These are phyloP conservation scores for Postia placenta DNA, from an alignment of 768 basidiomycete genomes.

Conservation along the genomic window DNA sequence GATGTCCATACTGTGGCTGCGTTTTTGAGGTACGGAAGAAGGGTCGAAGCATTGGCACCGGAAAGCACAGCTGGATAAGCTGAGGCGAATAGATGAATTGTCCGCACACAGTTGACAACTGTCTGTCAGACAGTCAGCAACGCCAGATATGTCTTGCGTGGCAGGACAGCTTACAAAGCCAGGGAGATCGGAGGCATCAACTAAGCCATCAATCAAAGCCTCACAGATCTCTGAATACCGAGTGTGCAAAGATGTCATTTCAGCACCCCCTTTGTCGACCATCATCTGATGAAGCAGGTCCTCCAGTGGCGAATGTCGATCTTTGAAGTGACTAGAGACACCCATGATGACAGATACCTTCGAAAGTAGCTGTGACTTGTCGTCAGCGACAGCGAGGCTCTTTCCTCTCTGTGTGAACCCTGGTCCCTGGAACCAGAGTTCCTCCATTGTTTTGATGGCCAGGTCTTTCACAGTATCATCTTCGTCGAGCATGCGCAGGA, in stretches of 20 bases:
- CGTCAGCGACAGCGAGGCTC: conserved; percentile 24
- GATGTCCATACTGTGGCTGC: conserved; percentile 54
- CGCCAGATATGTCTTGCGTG: no score
- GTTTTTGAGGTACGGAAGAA: conserved; percentile 88
- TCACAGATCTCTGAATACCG: conserved; percentile 83
- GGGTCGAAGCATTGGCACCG: conserved; percentile 71
- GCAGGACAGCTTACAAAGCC: conserved; percentile 55
- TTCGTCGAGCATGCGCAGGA: conserved; percentile 83
- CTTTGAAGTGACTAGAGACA: conserved; percentile 75
- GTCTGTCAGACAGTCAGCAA: conserved; percentile 41
- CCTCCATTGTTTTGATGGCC: conserved; percentile 84
- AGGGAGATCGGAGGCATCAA: conserved; percentile 77
- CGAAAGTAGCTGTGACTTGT: conserved; percentile 48
- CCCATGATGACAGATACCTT: conserved; percentile 85
- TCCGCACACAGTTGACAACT: conserved; percentile 77
- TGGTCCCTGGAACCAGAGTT: conserved; percentile 72
- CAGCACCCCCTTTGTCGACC: conserved; percentile 54
- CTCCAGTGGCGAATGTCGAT: conserved; percentile 79
- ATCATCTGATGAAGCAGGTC: conserved; percentile 82
- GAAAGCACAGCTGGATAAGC: conserved; percentile 86
- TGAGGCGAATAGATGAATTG: conserved; percentile 75
- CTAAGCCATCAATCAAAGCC: conserved; percentile 78
- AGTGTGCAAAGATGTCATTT: conserved; percentile 48
- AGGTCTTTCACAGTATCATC: conserved; percentile 95
- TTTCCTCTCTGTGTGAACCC: background rate